phyloP scores from a whole-genome alignment of 306 rosid species.

The Trifolium dubium region DNA sequence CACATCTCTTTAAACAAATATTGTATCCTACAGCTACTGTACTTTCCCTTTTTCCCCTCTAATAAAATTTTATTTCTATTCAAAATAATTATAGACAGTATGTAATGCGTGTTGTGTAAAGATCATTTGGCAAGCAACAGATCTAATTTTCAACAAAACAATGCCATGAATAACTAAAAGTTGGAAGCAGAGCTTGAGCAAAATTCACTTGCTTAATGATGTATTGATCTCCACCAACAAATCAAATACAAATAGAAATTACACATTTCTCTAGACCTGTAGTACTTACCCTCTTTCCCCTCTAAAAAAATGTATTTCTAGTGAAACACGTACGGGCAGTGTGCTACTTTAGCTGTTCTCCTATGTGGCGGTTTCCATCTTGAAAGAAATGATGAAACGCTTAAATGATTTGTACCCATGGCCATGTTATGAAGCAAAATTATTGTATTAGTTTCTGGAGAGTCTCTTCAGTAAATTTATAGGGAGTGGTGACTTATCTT shows the following conservation, averaged over 20 bases:
- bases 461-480: background rate
- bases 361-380: background rate
- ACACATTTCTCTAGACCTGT: background rate
- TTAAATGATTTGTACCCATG: no score
- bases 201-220: background rate
- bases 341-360: background rate
- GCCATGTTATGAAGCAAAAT: background rate
- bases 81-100: background rate
- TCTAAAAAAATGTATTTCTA: background rate
- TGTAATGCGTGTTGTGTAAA: background rate
- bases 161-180: background rate
- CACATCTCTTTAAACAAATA: slow-evolving; percentile 8
- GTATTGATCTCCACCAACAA: background rate
- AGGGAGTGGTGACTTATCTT: background rate
- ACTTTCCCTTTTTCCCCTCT: background rate
- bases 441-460: background rate
- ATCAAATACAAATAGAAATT: background rate
- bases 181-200: background rate
- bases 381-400: background rate
- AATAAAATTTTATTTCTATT: background rate
- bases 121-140: background rate
- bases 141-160: background rate
- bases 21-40: background rate
- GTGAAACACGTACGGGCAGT: background rate
- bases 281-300: background rate